Conservation (phyloP, 805 yeast genomes). For the Myxozyma kluyveri region DNA sequence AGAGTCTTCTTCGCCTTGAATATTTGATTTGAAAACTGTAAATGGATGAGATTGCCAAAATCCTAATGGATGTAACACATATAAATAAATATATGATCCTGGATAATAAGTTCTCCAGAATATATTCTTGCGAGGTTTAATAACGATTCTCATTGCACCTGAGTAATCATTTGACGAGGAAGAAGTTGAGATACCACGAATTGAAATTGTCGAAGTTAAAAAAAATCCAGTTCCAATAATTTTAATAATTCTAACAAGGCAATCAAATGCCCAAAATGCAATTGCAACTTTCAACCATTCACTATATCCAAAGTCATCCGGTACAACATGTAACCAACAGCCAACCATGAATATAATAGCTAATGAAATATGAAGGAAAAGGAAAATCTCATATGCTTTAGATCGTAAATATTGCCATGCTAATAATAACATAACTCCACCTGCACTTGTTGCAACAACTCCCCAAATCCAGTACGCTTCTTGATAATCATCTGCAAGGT, state of each 20-base stretch:
- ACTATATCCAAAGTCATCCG: constrained; percentile 35
- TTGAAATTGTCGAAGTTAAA: constrained; percentile 48
- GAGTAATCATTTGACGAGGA: background rate
- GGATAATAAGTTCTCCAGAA: constrained; percentile 1
- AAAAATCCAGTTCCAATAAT: constrained; percentile 57
- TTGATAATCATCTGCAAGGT: background rate
- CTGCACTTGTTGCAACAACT: constrained; percentile 48
- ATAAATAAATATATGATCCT: constrained; percentile 21
- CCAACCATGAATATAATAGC: constrained; percentile 52
- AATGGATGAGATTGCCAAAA: constrained; percentile 19
- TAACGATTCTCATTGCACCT: background rate
- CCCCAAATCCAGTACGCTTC: constrained; percentile 12
- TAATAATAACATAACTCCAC: constrained; percentile 44
- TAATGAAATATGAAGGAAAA: constrained; percentile 54
- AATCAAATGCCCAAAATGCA: constrained; percentile 68
- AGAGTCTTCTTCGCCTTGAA: constrained; percentile 1
- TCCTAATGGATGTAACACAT: constrained; percentile 6
- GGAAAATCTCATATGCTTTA: constrained; percentile 56
- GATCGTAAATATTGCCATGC: constrained; percentile 50
- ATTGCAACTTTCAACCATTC: constrained; percentile 50
- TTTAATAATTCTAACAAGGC: constrained; percentile 48
- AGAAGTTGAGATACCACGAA: constrained; percentile 35
- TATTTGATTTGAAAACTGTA: background rate
- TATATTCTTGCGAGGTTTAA: background rate
- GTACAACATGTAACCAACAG: constrained; percentile 60